Base-by-base conservation (phyloP, 495 filamentous ascomycete species). In the Xylaria bambusicola region DNA sequence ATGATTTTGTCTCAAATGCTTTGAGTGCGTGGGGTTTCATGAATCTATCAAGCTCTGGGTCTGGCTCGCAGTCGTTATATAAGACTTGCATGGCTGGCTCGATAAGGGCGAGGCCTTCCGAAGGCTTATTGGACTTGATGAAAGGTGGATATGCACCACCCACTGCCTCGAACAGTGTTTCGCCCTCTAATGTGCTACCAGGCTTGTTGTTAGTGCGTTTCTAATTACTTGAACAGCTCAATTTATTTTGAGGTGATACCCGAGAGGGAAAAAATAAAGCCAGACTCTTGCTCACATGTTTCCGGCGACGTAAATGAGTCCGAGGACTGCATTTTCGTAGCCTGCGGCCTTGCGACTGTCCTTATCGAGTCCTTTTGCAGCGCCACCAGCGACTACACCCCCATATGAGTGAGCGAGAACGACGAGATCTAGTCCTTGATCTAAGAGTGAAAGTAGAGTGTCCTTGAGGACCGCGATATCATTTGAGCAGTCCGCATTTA, bases 351-450 rank as follows among this genome's bases (percentile, higher is more conserved):
- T 23, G n/a, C 56, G 56, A n/a, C 15, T 51, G 5, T 58, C 45
- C 27, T 10, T 52, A 21, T 58, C 56, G 21, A 58, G 47, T 5
- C 24, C 47, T n/a, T 58, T 58, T 8, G 56, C 56, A 5, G 56
- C 56, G 4, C 56, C 46, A 4, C 46, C 56, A 7, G 46, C 56
- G 17, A 58, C 56, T 9, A 51, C 35, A 29, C 56, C 56, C 4
- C 56, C 56, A 44, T 51, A 58, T 9, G 56, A 58, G 26, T 58
- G 56, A 5, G 56, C 56, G 18, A 58, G 46, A 27, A 58, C 33
- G 2, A 58, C 46, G 0, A 58, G 15, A 52, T 58, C 47, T 1
- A 12, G 35, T 21, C 51, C n/a, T 13, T 58, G 42, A 18, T 57
- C 54, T 17, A 58, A 33, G n/a, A 51, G 56, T 5, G 56, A 52